Evolutionary conservation across 2,329 filamentous ascomycete genomes (phyloP), one percentile per base, ranked within the genome.

Genomic region (Trichoderma semiorbis): DNA sequence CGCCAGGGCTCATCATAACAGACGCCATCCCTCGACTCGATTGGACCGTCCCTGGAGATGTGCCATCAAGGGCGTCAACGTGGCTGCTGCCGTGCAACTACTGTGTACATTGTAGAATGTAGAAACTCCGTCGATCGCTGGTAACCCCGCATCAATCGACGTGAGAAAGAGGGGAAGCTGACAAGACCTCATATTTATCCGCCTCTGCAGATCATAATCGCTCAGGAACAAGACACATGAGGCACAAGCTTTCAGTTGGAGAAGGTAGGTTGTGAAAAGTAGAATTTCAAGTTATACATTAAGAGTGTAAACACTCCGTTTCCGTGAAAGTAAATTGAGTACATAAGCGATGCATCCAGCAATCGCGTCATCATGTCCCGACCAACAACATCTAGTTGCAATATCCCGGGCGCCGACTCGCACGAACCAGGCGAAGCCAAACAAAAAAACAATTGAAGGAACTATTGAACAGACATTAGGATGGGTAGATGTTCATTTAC

Each of bases 381-480:
- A 75, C 79, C 79, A 74, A 79, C 77, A 78, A 78, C 81, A 82
- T 83, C 83, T 81, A 78, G 80, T 83, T 80, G 78, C 80, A 83
- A 82, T 81, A 82, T 82, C 78, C 83, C 80, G 75, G 77, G 79
- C 80, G 81, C 81, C 80, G 79, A 80, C 77, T 82, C 79, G 79
- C 81, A 80, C 77, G 80, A 81, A 80, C 77, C 77, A 77, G 78
- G 80, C 80, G 78, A 81, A 79, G 77, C 78, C 76, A 80, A 80
- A 80, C 78, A 81, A 60, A 80, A 80, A 67, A 75, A 77, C 74
- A 78, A 75, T 78, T 78, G 75, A 78, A 79, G 79, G 78, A 80
- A 77, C 74, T 81, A 82, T 83, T 81, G 80, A 82, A 79, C 78
- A 82, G 79, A 82, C 79, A 80, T 77, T 77, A 74, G 76, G 74